Evolutionary conservation across 2,329 filamentous ascomycete genomes (phyloP).

Genomic region (Phaeosphaeria sp.): DNA sequence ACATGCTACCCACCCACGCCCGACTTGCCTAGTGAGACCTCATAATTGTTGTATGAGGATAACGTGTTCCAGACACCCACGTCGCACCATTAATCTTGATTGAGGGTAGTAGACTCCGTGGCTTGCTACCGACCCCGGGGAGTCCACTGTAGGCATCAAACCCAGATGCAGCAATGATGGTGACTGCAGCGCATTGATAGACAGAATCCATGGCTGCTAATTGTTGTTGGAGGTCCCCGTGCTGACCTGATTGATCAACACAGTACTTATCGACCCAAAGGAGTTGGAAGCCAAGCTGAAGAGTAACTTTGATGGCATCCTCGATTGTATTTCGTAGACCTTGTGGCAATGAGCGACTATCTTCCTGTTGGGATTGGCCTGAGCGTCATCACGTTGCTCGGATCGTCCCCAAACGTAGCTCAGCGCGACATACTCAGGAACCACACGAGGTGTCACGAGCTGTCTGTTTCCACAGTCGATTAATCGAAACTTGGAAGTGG

Average conservation of each 20-base stretch:
- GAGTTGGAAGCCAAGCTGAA: not conserved
- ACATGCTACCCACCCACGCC: not conserved
- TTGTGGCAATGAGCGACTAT: not conserved
- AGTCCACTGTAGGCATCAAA: not conserved
- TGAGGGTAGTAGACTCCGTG: not conserved
- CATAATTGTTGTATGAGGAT: not conserved
- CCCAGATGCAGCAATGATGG: constrained; percentile 13
- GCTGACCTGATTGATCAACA: not conserved
- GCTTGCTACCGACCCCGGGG: not conserved
- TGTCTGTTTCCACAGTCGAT: not conserved
- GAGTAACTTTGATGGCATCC: not conserved
- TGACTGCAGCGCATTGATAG: constrained; percentile 8
- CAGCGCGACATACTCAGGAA: not conserved
- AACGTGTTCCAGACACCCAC: not conserved
- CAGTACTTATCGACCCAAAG: constrained; percentile 4
- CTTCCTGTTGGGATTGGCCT: too few relatives aligned
- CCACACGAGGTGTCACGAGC: not conserved
- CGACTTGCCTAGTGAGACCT: not conserved
- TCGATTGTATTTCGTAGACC: not conserved
- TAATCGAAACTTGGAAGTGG: not conserved
- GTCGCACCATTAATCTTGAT: not conserved
- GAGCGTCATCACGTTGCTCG: not conserved
- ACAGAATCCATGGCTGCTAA: constrained; percentile 13
- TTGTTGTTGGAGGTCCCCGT: constrained; percentile 1
- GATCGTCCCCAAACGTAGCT: not conserved